These are phyloP conservation scores for Talaromyces pinophilus DNA, from an alignment of 2,329 filamentous ascomycete species.

Conservation along the genomic window DNA sequence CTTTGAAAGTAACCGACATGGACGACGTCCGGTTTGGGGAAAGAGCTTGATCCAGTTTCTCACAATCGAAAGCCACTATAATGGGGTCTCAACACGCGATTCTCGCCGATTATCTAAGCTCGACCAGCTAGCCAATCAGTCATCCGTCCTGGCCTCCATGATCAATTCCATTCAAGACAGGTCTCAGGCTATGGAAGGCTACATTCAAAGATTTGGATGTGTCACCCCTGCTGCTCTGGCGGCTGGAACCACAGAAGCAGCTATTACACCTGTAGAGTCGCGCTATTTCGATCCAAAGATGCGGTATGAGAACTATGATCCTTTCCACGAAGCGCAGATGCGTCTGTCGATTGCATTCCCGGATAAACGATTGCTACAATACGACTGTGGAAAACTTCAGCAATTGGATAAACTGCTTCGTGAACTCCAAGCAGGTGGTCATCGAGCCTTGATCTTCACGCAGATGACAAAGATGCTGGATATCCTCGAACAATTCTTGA, in stretches of 20 bases:
- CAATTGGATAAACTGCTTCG: slow-evolving; percentile 82
- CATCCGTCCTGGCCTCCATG: slow-evolving; percentile 55
- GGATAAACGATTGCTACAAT: slow-evolving; percentile 92
- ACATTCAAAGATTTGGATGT: slow-evolving; percentile 85
- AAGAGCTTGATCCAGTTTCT: slow-evolving; percentile 74
- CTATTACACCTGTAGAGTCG: slow-evolving; percentile 65
- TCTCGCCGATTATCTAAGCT: slow-evolving; percentile 63
- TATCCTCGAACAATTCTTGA: slow-evolving; percentile 95
- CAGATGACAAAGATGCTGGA: slow-evolving; percentile 99
- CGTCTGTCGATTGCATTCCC: slow-evolving; percentile 94
- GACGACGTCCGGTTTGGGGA: slow-evolving; percentile 79
- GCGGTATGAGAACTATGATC: slow-evolving; percentile 64
- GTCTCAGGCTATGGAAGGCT: slow-evolving; percentile 69
- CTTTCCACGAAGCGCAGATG: slow-evolving; percentile 92
- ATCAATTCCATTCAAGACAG: slow-evolving; percentile 75
- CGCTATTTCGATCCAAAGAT: slow-evolving; percentile 47
- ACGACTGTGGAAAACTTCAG: slow-evolving; percentile 96
- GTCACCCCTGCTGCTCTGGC: slow-evolving; percentile 87
- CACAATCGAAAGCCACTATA: slow-evolving; percentile 62
- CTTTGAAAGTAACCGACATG: slow-evolving; percentile 76
- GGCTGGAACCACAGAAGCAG: slow-evolving; percentile 68
- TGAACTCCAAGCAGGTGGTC: slow-evolving; percentile 81
- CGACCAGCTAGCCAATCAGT: slow-evolving; percentile 74
- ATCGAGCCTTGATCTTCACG: slow-evolving; percentile 95
- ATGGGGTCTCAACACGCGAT: slow-evolving; percentile 62